These are phyloP conservation scores for Suillus hirtellus DNA, from an alignment of 768 basidiomycete genomes.

Conservation along the genomic window DNA sequence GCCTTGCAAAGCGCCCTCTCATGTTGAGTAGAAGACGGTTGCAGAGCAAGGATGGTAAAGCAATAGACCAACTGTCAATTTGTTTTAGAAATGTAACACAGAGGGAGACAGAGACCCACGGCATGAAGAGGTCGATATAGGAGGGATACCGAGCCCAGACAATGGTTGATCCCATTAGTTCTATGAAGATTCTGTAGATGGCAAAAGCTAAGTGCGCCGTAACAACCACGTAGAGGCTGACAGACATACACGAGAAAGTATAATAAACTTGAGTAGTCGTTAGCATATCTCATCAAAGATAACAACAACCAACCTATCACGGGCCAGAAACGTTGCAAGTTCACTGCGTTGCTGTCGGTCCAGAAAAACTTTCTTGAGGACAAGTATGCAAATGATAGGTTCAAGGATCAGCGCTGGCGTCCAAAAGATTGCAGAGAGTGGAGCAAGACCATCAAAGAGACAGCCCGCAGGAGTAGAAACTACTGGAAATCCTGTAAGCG, in stretches of 20 bases:
- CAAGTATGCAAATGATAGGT: conserved; percentile 25
- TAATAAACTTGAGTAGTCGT: conserved; percentile 16
- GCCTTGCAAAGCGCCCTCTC: conserved; percentile 16
- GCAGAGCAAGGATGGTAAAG: conserved; percentile 26
- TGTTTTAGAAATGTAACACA: neutral
- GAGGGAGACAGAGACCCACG: conserved; percentile 17
- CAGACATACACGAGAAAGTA: conserved; percentile 24
- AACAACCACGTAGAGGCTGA: neutral
- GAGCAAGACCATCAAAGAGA: conserved; percentile 20
- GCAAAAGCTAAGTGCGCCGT: neutral
- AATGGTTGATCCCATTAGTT: conserved; percentile 19
- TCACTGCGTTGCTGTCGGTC: conserved; percentile 2
- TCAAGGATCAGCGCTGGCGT: conserved; percentile 26
- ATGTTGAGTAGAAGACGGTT: conserved; percentile 26
- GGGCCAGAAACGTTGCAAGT: conserved; percentile 12
- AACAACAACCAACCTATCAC: conserved; percentile 14
- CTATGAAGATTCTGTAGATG: conserved; percentile 20
- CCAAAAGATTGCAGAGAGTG: conserved; percentile 26
- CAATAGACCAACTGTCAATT: conserved; percentile 24
- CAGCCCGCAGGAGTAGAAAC: conserved; percentile 25
- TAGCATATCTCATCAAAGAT: neutral
- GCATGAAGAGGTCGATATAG: conserved; percentile 25
- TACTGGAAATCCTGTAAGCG: conserved; percentile 19
- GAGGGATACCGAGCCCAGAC: conserved; percentile 21
- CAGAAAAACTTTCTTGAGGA: conserved; percentile 21